These are phyloP conservation scores for Aspergillus luchuensis DNA, from an alignment of 2,329 filamentous ascomycete genomes.

Conservation along the genomic window DNA sequence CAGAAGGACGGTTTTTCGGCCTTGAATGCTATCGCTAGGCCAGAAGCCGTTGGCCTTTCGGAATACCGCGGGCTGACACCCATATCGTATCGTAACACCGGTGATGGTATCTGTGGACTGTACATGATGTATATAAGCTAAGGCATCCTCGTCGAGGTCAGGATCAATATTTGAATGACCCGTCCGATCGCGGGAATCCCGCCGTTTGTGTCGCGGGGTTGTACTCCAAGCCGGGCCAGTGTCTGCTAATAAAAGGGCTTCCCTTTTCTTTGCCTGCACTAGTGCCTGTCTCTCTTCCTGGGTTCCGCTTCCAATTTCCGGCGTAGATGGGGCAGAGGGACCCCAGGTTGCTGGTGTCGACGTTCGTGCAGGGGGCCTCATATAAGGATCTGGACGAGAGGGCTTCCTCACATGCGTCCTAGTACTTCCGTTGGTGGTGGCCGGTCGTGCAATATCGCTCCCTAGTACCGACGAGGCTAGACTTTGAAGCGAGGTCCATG, in stretches of 20 bases:
- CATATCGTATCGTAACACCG: slow-evolving; percentile 86
- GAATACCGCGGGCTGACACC: slow-evolving; percentile 79
- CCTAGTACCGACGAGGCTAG: slow-evolving; percentile 52
- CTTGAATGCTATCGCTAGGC: slow-evolving; percentile 89
- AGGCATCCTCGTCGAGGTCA: slow-evolving; percentile 68
- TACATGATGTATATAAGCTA: slow-evolving; percentile 90
- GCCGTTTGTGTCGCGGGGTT: slow-evolving; percentile 47
- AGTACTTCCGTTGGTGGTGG: slow-evolving; percentile 30
- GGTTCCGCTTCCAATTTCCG: slow-evolving; percentile 41
- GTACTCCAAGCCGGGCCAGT: slow-evolving; percentile 40
- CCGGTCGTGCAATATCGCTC: slow-evolving; percentile 37
- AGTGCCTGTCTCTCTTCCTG: slow-evolving; percentile 49
- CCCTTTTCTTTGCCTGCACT: slow-evolving; percentile 52
- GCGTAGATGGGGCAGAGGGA: slow-evolving; percentile 36
- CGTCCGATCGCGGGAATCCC: slow-evolving; percentile 45
- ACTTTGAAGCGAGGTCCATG: slow-evolving; percentile 53
- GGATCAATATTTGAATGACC: slow-evolving; percentile 32
- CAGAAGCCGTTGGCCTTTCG: slow-evolving; percentile 90
- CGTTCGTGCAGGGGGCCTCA: slow-evolving; percentile 28
- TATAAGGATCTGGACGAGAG: slow-evolving; percentile 39
- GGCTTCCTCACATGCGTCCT: slow-evolving; percentile 38
- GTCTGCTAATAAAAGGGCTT: slow-evolving; percentile 48
- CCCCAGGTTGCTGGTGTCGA: slow-evolving; percentile 43
- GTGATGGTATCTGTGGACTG: slow-evolving; percentile 82
- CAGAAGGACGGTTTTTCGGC: slow-evolving; percentile 75